Conservation (phyloP, 2,329 filamentous ascomycete genomes). For the Botrytis squamosa region DNA sequence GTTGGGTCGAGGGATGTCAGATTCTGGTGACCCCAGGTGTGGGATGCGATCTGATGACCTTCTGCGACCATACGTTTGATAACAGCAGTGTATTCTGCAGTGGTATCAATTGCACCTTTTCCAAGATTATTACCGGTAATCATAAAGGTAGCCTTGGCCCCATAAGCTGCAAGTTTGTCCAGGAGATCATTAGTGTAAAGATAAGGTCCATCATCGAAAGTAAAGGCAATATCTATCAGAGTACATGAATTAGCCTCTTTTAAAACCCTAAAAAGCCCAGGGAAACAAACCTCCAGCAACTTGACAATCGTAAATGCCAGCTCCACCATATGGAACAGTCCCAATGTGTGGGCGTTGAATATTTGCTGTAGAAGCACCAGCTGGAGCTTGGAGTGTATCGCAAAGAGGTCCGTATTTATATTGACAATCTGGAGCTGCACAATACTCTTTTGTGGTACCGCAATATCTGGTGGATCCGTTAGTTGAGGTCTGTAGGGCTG, state of each 20-base stretch:
- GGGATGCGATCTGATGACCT: slow-evolving; percentile 59
- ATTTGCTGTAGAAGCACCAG: slow-evolving; percentile 54
- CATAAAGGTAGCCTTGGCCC: slow-evolving; percentile 62
- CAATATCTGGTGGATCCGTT: slow-evolving; percentile 29
- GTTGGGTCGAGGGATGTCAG: slow-evolving; percentile 45
- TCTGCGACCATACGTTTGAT: slow-evolving; percentile 42
- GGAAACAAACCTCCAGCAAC: slow-evolving; percentile 46
- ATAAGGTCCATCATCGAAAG: slow-evolving; percentile 67
- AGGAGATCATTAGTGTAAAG: slow-evolving; percentile 53
- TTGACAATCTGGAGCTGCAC: slow-evolving; percentile 60
- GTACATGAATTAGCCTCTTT: neutral
- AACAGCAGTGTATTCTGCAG: slow-evolving; percentile 46
- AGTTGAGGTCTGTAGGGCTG: neutral
- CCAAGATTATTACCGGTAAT: slow-evolving; percentile 58
- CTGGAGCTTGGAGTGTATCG: slow-evolving; percentile 49
- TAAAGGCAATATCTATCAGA: slow-evolving; percentile 56
- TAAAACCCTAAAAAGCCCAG: neutral
- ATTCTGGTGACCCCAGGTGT: slow-evolving; percentile 55
- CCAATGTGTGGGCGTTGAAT: slow-evolving; percentile 53
- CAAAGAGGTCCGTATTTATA: slow-evolving; percentile 60
- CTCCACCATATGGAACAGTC: slow-evolving; percentile 54
- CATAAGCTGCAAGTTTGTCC: slow-evolving; percentile 57
- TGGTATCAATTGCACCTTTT: slow-evolving; percentile 40
- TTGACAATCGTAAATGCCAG: slow-evolving; percentile 55
- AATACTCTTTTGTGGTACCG: slow-evolving; percentile 47